These are phyloP conservation scores for Cyberlindnera veronae DNA, from an alignment of 805 yeast species.

Conservation along the genomic window DNA sequence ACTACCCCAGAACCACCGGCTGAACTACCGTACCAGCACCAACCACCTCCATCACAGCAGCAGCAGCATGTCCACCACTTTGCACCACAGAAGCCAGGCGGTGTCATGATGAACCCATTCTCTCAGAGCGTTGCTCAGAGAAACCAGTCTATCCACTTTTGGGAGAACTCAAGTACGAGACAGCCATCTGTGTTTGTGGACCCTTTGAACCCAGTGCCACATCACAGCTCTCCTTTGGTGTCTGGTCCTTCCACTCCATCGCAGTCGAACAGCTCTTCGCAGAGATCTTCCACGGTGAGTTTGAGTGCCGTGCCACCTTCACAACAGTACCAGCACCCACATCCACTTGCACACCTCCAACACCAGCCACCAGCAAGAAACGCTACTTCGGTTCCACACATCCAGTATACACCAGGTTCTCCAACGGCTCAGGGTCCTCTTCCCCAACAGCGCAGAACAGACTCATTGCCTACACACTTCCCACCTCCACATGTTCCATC, in stretches of 20 bases:
- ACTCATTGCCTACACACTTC: conserved; percentile 18
- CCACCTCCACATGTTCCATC: conserved; percentile 7
- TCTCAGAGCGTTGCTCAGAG: conserved; percentile 11
- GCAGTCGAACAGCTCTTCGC: conserved; percentile 7
- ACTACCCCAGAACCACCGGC: conserved; percentile 11
- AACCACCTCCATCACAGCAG: conserved; percentile 3
- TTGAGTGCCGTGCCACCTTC: conserved; percentile 6
- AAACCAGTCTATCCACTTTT: conserved; percentile 24
- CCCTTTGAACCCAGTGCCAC: conserved; percentile 20
- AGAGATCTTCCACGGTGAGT: conserved; percentile 11
- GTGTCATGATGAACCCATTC: conserved; percentile 12
- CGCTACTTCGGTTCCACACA: conserved; percentile 16
- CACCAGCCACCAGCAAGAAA: conserved; percentile 4
- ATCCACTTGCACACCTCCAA: conserved; percentile 8
- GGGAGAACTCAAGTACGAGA: conserved; percentile 23
- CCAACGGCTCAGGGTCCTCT: conserved; percentile 3
- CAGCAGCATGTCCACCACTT: conserved; percentile 1
- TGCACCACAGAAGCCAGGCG: conserved; percentile 4
- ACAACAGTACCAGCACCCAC: conserved; percentile 1
- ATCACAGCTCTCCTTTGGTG: conserved; percentile 4
- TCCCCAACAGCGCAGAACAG: conserved; percentile 15
- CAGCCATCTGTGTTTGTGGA: conserved; percentile 28
- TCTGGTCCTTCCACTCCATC: conserved; percentile 11
- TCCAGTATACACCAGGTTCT: conserved; percentile 9
- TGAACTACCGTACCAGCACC: conserved; percentile 4